These are phyloP conservation scores for Leccinum barrowsii DNA, from an alignment of 768 basidiomycete species.

Conservation along the genomic window DNA sequence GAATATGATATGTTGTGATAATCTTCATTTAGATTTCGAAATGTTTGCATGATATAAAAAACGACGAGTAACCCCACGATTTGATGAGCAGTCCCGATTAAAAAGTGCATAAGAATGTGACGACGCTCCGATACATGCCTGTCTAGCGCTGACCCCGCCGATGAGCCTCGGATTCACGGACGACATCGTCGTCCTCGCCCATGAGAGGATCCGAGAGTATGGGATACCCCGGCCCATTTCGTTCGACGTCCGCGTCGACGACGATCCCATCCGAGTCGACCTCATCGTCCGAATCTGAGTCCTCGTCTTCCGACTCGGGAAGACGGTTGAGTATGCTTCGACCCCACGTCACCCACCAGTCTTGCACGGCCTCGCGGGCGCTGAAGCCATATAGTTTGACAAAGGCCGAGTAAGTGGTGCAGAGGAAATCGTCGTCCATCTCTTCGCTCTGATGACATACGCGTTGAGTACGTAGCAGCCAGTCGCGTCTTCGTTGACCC, in stretches of 20 bases:
- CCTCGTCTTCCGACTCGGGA: neutral
- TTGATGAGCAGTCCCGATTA: no score
- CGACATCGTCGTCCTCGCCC: slow-evolving; percentile 10
- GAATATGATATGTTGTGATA: neutral
- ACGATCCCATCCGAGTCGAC: neutral
- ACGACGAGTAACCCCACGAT: no score
- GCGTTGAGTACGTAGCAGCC: slow-evolving; percentile 27
- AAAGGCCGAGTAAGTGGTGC: slow-evolving; percentile 46
- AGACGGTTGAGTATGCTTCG: slow-evolving; percentile 5
- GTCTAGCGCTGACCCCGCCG: neutral
- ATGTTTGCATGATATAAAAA: neutral
- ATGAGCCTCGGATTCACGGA: slow-evolving; percentile 8
- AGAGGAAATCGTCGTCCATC: slow-evolving; percentile 36
- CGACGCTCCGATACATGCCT: neutral
- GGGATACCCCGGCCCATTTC: slow-evolving; percentile 1
- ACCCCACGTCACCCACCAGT: slow-evolving; percentile 63
- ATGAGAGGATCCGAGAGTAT: slow-evolving; percentile 12
- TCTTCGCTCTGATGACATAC: slow-evolving; percentile 37
- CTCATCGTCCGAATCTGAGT: neutral
- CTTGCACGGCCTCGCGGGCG: slow-evolving; percentile 50
- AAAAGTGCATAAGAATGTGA: neutral
- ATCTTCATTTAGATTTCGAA: neutral
- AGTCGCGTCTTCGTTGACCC: slow-evolving; percentile 44
- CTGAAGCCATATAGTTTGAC: slow-evolving; percentile 47
- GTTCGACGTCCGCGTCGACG: slow-evolving; percentile 15